These are phyloP conservation scores for Euphorbia tirucalli DNA, from an alignment of 345 rosid species.

Conservation along the genomic window DNA sequence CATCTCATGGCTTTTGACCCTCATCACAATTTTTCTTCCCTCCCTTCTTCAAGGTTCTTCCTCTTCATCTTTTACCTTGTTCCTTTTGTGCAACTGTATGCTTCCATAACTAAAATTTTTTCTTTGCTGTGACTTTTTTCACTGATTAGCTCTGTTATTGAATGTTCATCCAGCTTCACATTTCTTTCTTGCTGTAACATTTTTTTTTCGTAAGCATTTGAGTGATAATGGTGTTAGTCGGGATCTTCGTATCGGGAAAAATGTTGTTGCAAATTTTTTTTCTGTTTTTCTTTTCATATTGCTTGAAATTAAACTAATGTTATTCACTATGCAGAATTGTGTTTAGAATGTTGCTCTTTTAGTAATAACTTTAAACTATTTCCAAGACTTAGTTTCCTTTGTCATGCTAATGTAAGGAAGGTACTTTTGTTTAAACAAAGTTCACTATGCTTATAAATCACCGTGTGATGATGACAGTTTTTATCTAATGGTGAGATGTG, in stretches of 20 bases:
- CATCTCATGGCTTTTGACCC: slow-evolving; percentile 67
- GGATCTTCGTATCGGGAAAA: not conserved
- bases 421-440: not conserved
- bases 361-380: not conserved
- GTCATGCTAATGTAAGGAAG: not conserved
- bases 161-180: not conserved
- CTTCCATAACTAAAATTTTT: not conserved
- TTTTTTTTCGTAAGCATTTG: not conserved
- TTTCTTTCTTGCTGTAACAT: not conserved
- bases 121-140: not conserved
- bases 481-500: too few species aligned
- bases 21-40: slow-evolving; percentile 42
- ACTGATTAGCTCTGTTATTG: not conserved
- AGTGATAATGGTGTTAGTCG: not conserved
- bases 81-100: not conserved
- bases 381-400: not conserved
- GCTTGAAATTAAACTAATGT: not conserved
- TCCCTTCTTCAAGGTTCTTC: slow-evolving; percentile 59
- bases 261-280: not conserved
- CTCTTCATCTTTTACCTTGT: not conserved
- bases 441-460: not conserved
- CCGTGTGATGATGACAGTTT: too few species aligned
- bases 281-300: too few species aligned
- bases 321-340: not conserved
- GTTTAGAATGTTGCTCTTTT: not conserved